Evolutionary conservation across 2,329 filamentous ascomycete genomes (phyloP).

Genomic region (Ilyonectria destructans): DNA sequence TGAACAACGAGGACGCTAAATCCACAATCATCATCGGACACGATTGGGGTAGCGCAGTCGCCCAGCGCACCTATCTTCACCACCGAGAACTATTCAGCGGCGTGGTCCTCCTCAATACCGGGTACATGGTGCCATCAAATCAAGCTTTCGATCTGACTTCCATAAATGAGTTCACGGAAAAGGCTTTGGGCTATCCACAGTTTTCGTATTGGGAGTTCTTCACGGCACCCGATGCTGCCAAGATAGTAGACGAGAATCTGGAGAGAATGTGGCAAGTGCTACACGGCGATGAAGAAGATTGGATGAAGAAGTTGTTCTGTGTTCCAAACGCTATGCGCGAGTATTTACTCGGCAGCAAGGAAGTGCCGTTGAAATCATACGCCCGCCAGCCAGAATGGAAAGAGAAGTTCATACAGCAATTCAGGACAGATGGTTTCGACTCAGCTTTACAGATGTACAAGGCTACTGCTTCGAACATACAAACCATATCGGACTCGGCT

Average conservation of each 20-base stretch:
- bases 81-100: conserved; percentile 20
- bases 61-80: conserved; percentile 26
- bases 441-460: conserved; percentile 33
- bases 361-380: conserved; percentile 25
- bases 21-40: conserved; percentile 27
- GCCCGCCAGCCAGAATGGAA: conserved; percentile 13
- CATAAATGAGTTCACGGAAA: conserved; percentile 17
- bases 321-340: conserved; percentile 34
- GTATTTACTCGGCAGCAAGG: conserved; percentile 26
- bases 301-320: conserved; percentile 35
- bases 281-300: conserved; percentile 26
- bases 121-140: conserved; percentile 28
- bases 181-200: conserved; percentile 22
- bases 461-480: conserved; percentile 26
- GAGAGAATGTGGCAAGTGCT: conserved; percentile 32
- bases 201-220: conserved; percentile 36
- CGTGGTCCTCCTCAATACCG: conserved; percentile 28
- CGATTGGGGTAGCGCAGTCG: conserved; percentile 30
- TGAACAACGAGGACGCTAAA: conserved; percentile 4
- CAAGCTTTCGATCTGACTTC: conserved; percentile 25
- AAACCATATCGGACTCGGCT: conserved; percentile 14
- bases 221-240: conserved; percentile 18
- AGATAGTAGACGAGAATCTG: conserved; percentile 28
- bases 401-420: conserved; percentile 24
- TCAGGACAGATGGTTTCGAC: conserved; percentile 18